These are phyloP conservation scores for Russula vinacea DNA, from an alignment of 768 basidiomycete genomes.

Conservation along the genomic window DNA sequence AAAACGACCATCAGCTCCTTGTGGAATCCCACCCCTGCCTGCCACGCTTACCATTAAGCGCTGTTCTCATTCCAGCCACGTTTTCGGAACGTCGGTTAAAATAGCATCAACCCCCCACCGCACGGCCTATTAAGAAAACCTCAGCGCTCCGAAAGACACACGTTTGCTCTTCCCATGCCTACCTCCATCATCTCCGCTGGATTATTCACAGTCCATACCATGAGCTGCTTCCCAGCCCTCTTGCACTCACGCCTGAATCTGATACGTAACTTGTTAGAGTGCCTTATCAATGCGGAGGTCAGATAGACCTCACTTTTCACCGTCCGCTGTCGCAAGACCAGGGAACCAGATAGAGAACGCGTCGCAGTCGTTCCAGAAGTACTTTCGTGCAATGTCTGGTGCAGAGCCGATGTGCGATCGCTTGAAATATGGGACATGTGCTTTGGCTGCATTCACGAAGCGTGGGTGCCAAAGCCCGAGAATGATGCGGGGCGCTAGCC, in stretches of 20 bases:
- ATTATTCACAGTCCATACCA: conserved; percentile 97
- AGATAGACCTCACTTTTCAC: conserved; percentile 51
- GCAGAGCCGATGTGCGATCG: conserved; percentile 82
- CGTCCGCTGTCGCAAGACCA: conserved; percentile 66
- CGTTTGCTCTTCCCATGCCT: conserved; percentile 30
- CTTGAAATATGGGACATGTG: conserved; percentile 74
- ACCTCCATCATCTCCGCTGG: conserved; percentile 89
- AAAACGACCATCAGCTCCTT: neutral
- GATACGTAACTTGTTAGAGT: neutral
- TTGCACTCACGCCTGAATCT: conserved; percentile 84
- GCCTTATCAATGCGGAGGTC: neutral
- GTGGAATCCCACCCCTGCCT: neutral
- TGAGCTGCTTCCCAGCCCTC: conserved; percentile 71
- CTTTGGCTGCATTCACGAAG: conserved; percentile 75
- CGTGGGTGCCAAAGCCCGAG: conserved; percentile 90
- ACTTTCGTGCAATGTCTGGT: conserved; percentile 67
- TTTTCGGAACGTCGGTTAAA: conserved; percentile 45
- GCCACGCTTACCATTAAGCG: conserved; percentile 31
- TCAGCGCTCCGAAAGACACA: conserved; percentile 12
- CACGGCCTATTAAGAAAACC: conserved; percentile 52
- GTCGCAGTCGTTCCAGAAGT: conserved; percentile 86
- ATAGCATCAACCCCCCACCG: conserved; percentile 48
- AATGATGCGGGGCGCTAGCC: conserved; percentile 74
- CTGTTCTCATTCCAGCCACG: conserved; percentile 41
- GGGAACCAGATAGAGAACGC: conserved; percentile 84